Evolutionary conservation across 345 rosid species (phyloP).

Genomic region (Erucastrum elatum): DNA sequence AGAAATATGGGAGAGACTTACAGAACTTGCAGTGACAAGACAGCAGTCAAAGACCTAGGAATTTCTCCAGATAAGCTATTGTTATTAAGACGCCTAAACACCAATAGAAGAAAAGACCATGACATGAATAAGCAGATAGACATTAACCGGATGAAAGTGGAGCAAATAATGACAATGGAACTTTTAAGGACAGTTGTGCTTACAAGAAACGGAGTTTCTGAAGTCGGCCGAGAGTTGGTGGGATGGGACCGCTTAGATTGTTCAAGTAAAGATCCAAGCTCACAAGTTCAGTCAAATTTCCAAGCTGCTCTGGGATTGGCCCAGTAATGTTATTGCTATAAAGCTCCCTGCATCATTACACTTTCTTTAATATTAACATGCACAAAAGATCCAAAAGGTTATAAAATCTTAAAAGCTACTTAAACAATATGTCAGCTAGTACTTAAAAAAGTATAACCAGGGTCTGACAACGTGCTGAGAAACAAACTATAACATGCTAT

Average conservation of each 20-base stretch:
- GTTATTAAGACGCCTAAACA: neutral
- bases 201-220: constrained; percentile 68
- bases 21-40: neutral
- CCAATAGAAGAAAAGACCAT: neutral
- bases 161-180: neutral
- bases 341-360: neutral
- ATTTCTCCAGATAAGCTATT: neutral
- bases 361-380: neutral
- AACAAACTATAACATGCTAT: neutral
- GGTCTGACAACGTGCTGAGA: neutral
- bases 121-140: neutral
- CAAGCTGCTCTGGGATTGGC: constrained; percentile 67
- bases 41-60: neutral
- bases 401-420: neutral
- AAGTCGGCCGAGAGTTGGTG: constrained; percentile 56
- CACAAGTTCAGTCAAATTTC: constrained; percentile 66
- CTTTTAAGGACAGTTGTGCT: constrained; percentile 13
- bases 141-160: neutral
- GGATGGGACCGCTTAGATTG: constrained; percentile 52
- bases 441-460: neutral
- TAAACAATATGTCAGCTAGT: neutral
- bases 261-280: constrained; percentile 87
- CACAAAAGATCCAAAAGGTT: neutral
- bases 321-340: constrained; percentile 36
- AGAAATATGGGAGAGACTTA: neutral